phyloP scores from a whole-genome alignment of 306 rosid genomes.

The Cucumis sativus region Cucumber_9930_V3 NC_026660.2:8563001-8563500 shows the following conservation, averaged over 20 bases:
- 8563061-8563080: not conserved
- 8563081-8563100: not conserved
- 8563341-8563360: constrained; percentile 76
- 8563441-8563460: constrained; percentile 13
- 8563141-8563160: not conserved
- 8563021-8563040: not conserved
- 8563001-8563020: not conserved
- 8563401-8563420: not conserved
- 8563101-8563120: not conserved
- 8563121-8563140: not conserved
- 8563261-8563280: constrained; percentile 37
- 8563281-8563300: constrained; percentile 62
- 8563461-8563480: constrained; percentile 80
- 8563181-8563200: not conserved
- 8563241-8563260: not conserved
- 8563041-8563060: constrained; percentile 2
- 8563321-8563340: constrained; percentile 74
- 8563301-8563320: constrained; percentile 64
- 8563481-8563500: constrained; percentile 70
- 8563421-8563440: not conserved
- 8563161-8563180: not conserved
- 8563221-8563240: not conserved
- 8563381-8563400: not conserved
- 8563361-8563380: constrained; percentile 1
- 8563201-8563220: not conserved